Conservation (phyloP, 2,329 filamentous ascomycete species). For the Pseudogymnoascus sp. region DNA sequence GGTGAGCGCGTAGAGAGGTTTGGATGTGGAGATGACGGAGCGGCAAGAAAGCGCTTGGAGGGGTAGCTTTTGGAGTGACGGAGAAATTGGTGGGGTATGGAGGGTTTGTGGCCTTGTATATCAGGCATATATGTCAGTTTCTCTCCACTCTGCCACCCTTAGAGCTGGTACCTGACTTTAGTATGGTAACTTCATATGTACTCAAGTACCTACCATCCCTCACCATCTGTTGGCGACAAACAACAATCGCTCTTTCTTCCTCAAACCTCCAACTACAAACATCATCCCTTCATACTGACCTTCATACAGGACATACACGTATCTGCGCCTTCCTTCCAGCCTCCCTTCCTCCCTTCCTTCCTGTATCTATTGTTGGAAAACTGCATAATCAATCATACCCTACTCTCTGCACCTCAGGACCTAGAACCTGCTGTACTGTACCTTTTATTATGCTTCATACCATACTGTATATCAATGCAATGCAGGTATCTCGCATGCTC, state of each 20-base stretch:
- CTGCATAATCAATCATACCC: neutral
- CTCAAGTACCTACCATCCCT: neutral
- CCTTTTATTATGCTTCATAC: neutral
- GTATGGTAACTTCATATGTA: neutral
- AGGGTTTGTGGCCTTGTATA: neutral
- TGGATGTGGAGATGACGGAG: constrained; percentile 6
- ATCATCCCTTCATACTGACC: neutral
- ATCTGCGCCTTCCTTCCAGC: neutral
- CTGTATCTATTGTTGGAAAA: neutral
- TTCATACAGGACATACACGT: neutral
- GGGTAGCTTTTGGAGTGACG: neutral
- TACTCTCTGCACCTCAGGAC: neutral
- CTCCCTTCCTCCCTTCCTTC: neutral
- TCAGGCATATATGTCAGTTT: neutral
- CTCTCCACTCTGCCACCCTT: neutral
- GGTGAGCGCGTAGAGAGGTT: constrained; percentile 1
- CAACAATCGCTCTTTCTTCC: neutral
- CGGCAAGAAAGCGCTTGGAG: constrained; percentile 6
- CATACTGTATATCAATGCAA: neutral
- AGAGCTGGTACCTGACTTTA: neutral
- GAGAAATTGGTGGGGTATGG: neutral
- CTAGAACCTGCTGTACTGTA: neutral
- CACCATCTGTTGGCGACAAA: neutral
- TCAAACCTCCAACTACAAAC: neutral
- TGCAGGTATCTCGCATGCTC: constrained; percentile 4